A percentile compares a stretch with the other conserved stretches of the same genome.
Conservation (phyloP, 495 filamentous ascomycete genomes). For the Aspergillus campestris region DNA sequence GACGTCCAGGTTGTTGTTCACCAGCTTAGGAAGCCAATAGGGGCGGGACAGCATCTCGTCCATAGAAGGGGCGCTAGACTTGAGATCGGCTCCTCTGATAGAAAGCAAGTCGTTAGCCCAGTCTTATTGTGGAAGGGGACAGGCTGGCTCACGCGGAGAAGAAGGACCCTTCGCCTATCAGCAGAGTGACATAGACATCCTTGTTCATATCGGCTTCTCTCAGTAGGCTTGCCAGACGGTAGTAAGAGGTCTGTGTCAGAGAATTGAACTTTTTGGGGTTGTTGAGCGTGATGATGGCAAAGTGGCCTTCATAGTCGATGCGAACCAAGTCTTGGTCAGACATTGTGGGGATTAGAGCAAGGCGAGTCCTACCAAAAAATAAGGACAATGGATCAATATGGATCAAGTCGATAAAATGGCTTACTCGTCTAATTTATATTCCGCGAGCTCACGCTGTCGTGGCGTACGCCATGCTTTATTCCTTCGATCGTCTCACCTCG, state of each 20-base stretch:
- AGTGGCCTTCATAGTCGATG: too few relatives aligned
- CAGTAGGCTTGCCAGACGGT: background rate
- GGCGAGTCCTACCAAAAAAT: too few relatives aligned
- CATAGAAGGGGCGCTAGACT: background rate
- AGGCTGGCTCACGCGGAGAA: conserved; percentile 6
- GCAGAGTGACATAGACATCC: conserved; percentile 2
- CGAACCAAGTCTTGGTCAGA: too few relatives aligned
- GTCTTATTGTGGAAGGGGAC: too few relatives aligned
- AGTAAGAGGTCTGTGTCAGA: conserved; percentile 1
- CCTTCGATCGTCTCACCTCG: too few relatives aligned
- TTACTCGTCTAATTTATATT: too few relatives aligned
- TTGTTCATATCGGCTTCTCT: background rate
- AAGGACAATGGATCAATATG: too few relatives aligned
- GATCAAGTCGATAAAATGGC: too few relatives aligned
- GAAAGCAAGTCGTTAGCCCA: background rate
- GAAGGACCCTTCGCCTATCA: conserved; percentile 6
- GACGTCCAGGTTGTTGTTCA: conserved; percentile 3
- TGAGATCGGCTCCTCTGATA: background rate
- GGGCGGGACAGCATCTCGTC: conserved; percentile 1
- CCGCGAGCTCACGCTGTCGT: too few relatives aligned
- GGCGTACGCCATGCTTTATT: too few relatives aligned
- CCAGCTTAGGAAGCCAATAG: conserved; percentile 4
- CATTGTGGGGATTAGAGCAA: too few relatives aligned
- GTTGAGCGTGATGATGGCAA: conserved; percentile 27
- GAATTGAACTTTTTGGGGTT: conserved; percentile 19